These are phyloP conservation scores for Ogataea allantospora DNA, from an alignment of 805 yeast genomes.

Conservation along the genomic window DNA sequence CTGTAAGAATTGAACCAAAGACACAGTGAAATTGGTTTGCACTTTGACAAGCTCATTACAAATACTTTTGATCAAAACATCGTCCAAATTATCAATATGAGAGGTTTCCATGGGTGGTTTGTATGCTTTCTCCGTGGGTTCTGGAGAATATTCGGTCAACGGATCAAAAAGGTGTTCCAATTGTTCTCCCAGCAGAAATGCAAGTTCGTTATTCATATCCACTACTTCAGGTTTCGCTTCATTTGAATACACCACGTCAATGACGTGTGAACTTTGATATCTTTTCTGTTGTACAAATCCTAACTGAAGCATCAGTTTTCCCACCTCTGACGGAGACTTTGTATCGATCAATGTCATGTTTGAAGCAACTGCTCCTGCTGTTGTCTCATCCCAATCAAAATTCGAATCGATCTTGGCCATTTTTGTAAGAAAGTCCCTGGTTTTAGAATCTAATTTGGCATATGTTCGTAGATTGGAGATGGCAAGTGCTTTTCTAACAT, in stretches of 20 bases:
- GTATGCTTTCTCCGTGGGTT: slow-evolving; percentile 71
- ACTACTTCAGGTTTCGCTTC: slow-evolving; percentile 11
- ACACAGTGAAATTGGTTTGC: slow-evolving; percentile 73
- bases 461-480: slow-evolving; percentile 67
- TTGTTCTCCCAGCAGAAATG: slow-evolving; percentile 77
- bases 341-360: slow-evolving; percentile 54
- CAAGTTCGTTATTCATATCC: slow-evolving; percentile 73
- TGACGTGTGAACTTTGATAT: slow-evolving; percentile 46
- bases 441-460: slow-evolving; percentile 47
- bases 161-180: slow-evolving; percentile 89
- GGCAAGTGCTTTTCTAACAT: slow-evolving; percentile 74
- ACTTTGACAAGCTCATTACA: slow-evolving; percentile 65
- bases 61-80: slow-evolving; percentile 46
- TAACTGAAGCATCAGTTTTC: slow-evolving; percentile 53
- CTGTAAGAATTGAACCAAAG: slow-evolving; percentile 71
- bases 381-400: slow-evolving; percentile 71
- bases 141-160: slow-evolving; percentile 87
- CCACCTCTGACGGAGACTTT: slow-evolving; percentile 55
- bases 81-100: slow-evolving; percentile 25
- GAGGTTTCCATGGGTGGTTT: slow-evolving; percentile 47
- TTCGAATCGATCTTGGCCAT: slow-evolving; percentile 22
- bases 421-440: slow-evolving; percentile 16
- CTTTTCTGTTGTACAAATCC: slow-evolving; percentile 51
- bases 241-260: slow-evolving; percentile 73
- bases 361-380: slow-evolving; percentile 79